These are phyloP conservation scores for Carnegiea gigantea DNA, from an alignment of 179 eudicot species.

Conservation along the genomic window DNA sequence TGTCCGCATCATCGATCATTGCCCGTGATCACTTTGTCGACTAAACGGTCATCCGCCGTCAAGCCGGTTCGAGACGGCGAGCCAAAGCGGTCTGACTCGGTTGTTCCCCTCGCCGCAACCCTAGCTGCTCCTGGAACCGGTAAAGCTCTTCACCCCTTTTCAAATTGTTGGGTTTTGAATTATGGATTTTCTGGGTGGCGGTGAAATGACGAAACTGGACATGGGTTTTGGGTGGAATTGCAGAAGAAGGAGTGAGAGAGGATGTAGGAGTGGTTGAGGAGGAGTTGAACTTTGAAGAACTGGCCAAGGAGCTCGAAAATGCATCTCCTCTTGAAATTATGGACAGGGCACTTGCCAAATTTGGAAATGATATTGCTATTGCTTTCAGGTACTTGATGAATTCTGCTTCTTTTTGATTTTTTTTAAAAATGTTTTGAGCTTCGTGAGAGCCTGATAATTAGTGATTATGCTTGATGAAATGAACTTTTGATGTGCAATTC, in stretches of 20 bases:
- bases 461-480: neutral
- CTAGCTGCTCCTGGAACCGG: slow-evolving; percentile 51
- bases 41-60: slow-evolving; percentile 36
- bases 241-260: slow-evolving; percentile 62
- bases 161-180: neutral
- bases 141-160: neutral
- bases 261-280: slow-evolving; percentile 42
- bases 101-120: slow-evolving; percentile 66
- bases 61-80: slow-evolving; percentile 66
- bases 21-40: slow-evolving; percentile 34
- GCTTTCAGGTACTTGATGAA: slow-evolving; percentile 69
- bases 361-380: slow-evolving; percentile 87
- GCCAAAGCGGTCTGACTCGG: slow-evolving; percentile 55
- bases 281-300: slow-evolving; percentile 54
- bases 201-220: slow-evolving; percentile 31
- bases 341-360: slow-evolving; percentile 80
- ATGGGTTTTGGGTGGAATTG: slow-evolving; percentile 18
- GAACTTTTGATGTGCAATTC: neutral
- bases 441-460: too few relatives aligned
- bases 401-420: too few relatives aligned
- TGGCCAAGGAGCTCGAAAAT: slow-evolving; percentile 72
- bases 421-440: neutral
- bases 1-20: slow-evolving; percentile 21
- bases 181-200: neutral
- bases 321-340: slow-evolving; percentile 91